These are phyloP conservation scores for Calonectria pseudoturangicola DNA, from an alignment of 2,329 filamentous ascomycete genomes.

Conservation along the genomic window DNA sequence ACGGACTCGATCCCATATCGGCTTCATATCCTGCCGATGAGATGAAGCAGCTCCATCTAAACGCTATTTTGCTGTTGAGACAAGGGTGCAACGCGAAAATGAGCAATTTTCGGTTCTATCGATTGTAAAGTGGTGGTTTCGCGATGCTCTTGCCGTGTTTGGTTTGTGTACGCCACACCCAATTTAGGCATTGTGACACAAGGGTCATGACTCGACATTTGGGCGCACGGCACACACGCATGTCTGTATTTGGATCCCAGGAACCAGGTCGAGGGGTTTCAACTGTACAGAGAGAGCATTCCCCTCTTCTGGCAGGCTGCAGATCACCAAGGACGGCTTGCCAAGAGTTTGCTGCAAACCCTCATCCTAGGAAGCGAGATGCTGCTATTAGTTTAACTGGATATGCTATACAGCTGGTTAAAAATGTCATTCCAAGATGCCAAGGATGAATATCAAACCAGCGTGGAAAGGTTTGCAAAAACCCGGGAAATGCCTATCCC, in stretches of 20 bases:
- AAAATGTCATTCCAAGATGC: not conserved
- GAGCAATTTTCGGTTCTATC: not conserved
- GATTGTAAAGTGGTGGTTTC: not conserved
- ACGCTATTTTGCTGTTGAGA: not conserved
- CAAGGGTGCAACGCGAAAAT: not conserved
- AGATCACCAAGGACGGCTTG: not conserved
- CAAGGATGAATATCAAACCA: not conserved
- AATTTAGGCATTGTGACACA: not conserved
- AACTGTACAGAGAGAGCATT: conserved; percentile 15
- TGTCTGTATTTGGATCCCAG: not conserved
- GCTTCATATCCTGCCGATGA: not conserved
- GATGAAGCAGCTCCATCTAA: not conserved
- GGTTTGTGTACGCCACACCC: not conserved
- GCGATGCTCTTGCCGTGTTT: not conserved
- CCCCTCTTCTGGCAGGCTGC: not conserved
- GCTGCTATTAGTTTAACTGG: not conserved
- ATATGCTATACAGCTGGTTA: not conserved
- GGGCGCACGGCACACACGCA: not conserved
- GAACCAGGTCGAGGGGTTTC: not conserved
- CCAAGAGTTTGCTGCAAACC: not conserved
- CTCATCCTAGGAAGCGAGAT: not conserved
- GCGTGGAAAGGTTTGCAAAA: not conserved
- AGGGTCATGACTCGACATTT: conserved; percentile 34
- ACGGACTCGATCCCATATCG: not conserved
- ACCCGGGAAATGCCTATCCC: not conserved